Conservation (phyloP, 2,329 filamentous ascomycete genomes). For the Byssochlamys sp. region DNA sequence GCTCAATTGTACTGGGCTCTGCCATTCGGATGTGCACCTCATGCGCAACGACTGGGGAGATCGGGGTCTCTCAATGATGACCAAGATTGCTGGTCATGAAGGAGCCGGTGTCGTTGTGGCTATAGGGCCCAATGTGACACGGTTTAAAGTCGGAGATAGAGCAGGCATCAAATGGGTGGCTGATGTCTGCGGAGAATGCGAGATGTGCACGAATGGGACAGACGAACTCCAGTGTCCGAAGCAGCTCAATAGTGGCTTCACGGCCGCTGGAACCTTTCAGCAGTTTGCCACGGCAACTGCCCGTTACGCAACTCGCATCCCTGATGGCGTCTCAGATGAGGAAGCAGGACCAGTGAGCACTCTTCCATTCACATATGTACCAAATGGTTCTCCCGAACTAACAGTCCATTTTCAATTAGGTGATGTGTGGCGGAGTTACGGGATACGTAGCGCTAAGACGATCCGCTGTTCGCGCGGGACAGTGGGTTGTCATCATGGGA, state of each 20-base stretch:
- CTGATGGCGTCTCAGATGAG: slow-evolving; percentile 19
- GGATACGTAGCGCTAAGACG: slow-evolving; percentile 11
- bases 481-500: slow-evolving; percentile 16
- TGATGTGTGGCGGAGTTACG: slow-evolving; percentile 32
- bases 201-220: slow-evolving; percentile 13
- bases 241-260: slow-evolving; percentile 30
- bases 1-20: slow-evolving; percentile 10
- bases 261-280: slow-evolving; percentile 28
- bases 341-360: not conserved
- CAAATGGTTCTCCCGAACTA: slow-evolving; percentile 12
- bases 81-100: slow-evolving; percentile 50
- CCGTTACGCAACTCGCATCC: slow-evolving; percentile 26
- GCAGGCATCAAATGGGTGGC: not conserved
- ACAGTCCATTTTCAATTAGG: slow-evolving; percentile 23
- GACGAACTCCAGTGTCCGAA: slow-evolving; percentile 29
- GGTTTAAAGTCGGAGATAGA: slow-evolving; percentile 4
- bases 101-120: slow-evolving; percentile 52
- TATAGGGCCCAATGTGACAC: slow-evolving; percentile 42
- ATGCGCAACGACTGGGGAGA: not conserved
- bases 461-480: slow-evolving; percentile 13
- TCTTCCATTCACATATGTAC: not conserved
- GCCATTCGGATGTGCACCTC: slow-evolving; percentile 11
- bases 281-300: slow-evolving; percentile 27
- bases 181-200: not conserved
- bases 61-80: not conserved